These are phyloP conservation scores for Entonaema liquescens DNA, from an alignment of 495 filamentous ascomycete species.

Conservation along the genomic window DNA sequence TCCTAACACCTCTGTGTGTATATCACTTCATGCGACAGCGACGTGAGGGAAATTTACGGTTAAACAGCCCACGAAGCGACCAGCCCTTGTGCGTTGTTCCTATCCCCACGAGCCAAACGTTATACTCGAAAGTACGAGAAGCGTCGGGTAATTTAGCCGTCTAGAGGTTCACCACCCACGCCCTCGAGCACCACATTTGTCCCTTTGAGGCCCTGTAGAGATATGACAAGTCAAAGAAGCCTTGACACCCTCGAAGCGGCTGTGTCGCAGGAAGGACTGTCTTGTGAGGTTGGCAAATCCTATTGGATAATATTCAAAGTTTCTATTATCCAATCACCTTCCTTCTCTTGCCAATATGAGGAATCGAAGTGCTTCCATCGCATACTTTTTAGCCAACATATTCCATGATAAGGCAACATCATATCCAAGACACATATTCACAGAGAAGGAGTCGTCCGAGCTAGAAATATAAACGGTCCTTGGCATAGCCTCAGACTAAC, in stretches of 20 bases:
- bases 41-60: slow-evolving; percentile 18
- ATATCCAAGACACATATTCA: slow-evolving; percentile 7
- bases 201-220: slow-evolving; percentile 5
- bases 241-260: slow-evolving; percentile 7
- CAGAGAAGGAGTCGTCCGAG: slow-evolving; percentile 13
- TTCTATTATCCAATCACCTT: slow-evolving; percentile 2
- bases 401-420: slow-evolving; percentile 12
- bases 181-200: background rate
- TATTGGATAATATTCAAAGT: slow-evolving; percentile 5
- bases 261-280: slow-evolving; percentile 8
- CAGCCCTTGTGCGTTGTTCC: slow-evolving; percentile 7
- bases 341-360: background rate
- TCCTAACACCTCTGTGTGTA: slow-evolving; percentile 8
- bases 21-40: slow-evolving; percentile 20
- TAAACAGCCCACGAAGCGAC: slow-evolving; percentile 24
- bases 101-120: slow-evolving; percentile 16
- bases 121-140: slow-evolving; percentile 8
- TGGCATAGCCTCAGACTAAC: slow-evolving; percentile 37
- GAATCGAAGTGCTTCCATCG: slow-evolving; percentile 4
- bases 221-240: slow-evolving; percentile 23
- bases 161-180: background rate
- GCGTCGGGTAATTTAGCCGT: slow-evolving; percentile 35
- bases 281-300: background rate
- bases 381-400: slow-evolving; percentile 23
- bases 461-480: slow-evolving; percentile 26